phyloP scores from a whole-genome alignment of 2,329 filamentous ascomycete genomes.

The Verticillium dahliae region DNA sequence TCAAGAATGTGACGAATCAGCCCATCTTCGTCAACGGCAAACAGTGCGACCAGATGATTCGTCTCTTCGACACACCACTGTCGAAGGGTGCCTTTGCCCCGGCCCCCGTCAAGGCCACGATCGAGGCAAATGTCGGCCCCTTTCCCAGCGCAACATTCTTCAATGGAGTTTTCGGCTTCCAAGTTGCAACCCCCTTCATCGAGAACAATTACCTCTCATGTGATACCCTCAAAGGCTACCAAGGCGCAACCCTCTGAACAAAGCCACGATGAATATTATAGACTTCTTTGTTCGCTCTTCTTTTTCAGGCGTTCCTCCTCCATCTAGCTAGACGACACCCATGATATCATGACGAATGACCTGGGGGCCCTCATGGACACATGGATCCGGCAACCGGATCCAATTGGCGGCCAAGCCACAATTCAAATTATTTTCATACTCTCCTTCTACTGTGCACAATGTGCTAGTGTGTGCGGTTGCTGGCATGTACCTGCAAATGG shows the following conservation, averaged over 20 bases:
- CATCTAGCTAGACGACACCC: background rate
- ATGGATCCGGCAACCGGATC: background rate
- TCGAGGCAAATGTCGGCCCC: constrained; percentile 18
- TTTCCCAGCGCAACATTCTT: constrained; percentile 8
- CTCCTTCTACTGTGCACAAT: background rate
- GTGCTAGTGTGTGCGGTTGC: background rate
- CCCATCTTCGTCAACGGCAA: constrained; percentile 34
- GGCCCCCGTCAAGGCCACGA: constrained; percentile 16
- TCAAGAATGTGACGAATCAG: constrained; percentile 48
- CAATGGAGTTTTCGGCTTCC: constrained; percentile 8
- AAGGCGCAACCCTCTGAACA: background rate
- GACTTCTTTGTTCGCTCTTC: background rate
- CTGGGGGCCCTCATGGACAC: background rate
- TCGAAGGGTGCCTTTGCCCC: constrained; percentile 21
- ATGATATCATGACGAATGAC: background rate
- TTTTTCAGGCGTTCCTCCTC: background rate
- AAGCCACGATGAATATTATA: background rate
- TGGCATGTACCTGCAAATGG: too few species aligned
- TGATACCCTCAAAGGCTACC: constrained; percentile 9
- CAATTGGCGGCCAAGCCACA: background rate
- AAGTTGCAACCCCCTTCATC: constrained; percentile 11
- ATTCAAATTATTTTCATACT: background rate
- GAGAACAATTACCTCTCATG: constrained; percentile 14
- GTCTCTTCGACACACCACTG: constrained; percentile 37
- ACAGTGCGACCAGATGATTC: constrained; percentile 35